These are phyloP conservation scores for Cyclospora cayetanensis DNA, from an alignment of 169 alveolate species.

Conservation along the genomic window DNA sequence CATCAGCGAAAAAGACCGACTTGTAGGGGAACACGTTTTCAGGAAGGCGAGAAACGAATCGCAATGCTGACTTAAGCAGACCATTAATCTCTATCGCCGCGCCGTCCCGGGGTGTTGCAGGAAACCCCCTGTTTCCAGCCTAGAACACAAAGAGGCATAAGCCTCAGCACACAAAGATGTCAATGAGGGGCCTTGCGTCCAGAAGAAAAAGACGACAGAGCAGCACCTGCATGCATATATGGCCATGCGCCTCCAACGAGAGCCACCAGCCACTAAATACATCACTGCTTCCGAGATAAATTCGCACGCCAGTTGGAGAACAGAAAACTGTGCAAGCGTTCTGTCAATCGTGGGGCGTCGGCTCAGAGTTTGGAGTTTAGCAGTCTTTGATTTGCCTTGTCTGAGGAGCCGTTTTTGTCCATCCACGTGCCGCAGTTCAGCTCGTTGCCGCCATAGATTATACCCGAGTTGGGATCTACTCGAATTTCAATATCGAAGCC, in stretches of 20 bases:
- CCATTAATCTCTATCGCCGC: constrained; percentile 95
- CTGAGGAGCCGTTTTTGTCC: constrained; percentile 97
- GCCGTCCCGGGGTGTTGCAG: constrained; percentile 95
- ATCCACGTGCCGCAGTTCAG: constrained; percentile 97
- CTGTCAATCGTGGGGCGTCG: too few species aligned
- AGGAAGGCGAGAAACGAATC: constrained; percentile 78
- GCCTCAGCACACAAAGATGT: background rate
- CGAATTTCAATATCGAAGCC: constrained; percentile 92
- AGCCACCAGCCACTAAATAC: background rate
- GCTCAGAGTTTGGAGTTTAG: constrained; percentile 58
- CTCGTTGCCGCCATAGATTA: constrained; percentile 93
- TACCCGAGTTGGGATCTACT: constrained; percentile 80
- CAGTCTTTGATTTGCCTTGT: constrained; percentile 81
- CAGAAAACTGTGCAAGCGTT: too few species aligned
- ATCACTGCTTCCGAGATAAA: background rate
- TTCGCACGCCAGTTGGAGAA: too few species aligned
- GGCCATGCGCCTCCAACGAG: too few species aligned
- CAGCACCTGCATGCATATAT: background rate
- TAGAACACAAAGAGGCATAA: too few species aligned
- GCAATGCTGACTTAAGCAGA: constrained; percentile 84
- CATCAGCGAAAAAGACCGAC: constrained; percentile 73
- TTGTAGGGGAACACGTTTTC: constrained; percentile 79
- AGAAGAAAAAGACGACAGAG: background rate
- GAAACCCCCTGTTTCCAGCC: constrained; percentile 82
- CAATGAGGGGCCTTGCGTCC: background rate